phyloP scores from a whole-genome alignment of 2,329 filamentous ascomycete genomes.

The Coniochaeta sp. region DNA sequence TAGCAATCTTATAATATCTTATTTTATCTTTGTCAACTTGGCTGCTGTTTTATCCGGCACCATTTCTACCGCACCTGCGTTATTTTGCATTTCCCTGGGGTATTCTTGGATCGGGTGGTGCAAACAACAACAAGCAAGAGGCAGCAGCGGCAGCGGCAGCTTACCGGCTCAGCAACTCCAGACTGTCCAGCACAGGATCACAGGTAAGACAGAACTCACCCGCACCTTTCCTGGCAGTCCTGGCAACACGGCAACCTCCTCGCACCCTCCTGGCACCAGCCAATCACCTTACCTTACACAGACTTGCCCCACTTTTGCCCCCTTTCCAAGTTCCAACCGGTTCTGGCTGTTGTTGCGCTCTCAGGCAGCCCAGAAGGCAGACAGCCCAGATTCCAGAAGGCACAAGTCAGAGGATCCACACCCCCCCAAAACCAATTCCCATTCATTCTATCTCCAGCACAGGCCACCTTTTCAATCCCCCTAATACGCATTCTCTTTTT shows the following conservation, averaged over 20 bases:
- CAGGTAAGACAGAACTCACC: background rate
- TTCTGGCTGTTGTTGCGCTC: conserved; percentile 1
- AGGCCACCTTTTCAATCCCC: background rate
- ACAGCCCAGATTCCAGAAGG: conserved; percentile 1
- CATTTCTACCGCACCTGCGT: background rate
- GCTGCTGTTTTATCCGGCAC: too few species aligned
- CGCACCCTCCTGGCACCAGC: background rate
- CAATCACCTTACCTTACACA: too few species aligned
- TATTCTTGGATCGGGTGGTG: background rate
- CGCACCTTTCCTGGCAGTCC: background rate
- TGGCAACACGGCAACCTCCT: too few species aligned
- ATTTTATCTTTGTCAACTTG: background rate
- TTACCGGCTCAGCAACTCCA: background rate
- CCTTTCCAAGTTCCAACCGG: conserved; percentile 1
- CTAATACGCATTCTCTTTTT: background rate
- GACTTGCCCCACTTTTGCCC: background rate
- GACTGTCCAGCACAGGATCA: background rate
- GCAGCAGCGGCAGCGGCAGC: background rate
- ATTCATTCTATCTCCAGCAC: background rate
- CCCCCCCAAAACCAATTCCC: background rate
- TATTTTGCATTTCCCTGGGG: too few species aligned
- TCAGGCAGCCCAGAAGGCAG: too few species aligned
- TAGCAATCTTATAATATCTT: background rate
- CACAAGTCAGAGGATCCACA: background rate
- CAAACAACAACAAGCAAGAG: background rate